Base-by-base conservation (phyloP, 75 land plant genomes). In the Cupressus sempervirens region DNA sequence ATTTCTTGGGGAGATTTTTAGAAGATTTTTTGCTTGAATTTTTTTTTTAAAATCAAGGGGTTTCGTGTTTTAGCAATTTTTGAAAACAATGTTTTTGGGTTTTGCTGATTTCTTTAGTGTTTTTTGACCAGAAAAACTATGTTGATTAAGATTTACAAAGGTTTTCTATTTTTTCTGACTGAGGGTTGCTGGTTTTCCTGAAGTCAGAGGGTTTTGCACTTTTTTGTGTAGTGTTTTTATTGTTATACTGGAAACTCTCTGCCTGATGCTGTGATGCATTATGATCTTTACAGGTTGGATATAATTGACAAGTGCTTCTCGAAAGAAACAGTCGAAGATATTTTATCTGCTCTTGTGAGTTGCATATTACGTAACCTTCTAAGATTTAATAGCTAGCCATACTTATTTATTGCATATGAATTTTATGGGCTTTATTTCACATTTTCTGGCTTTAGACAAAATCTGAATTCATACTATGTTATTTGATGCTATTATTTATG, bases 261-360 rank as follows among this genome's bases (percentile, higher is more conserved):
- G 26, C 45, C 81, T 79, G 81, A 79, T 41, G 46, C 8, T 84
- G 83, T 32, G 32, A 84, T 84, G 32, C 40, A 48, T 81, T 81
- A 13, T 46, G 14, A 56, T 87, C n/a, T 36, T 46, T 56, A 80
- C 83, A 95, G 97, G 85, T 83, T 93, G 89, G 90, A 89, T 46
- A 85, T 88, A 1, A 89, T 95, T 58, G 83, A 95, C 53, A 87
- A 54, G 52, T 95, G 96, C 88, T 95, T 95, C 65, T 94, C 93
- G 34, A 89, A 84, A 80, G 87, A 87, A 82, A 91, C 93, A 36
- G 90, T 92, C 73, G 97, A 95, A 86, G 96, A 92, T 79, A 95
- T 95, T 82, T 10, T 94, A n/a, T 89, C 84, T 89, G 86, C 91
- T 46, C 89, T 94, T 84, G 95, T 92, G 88, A 89, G 94, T 84